Conservation (phyloP, 148 eudicot genomes). For the Gaultheria prostrata region DNA sequence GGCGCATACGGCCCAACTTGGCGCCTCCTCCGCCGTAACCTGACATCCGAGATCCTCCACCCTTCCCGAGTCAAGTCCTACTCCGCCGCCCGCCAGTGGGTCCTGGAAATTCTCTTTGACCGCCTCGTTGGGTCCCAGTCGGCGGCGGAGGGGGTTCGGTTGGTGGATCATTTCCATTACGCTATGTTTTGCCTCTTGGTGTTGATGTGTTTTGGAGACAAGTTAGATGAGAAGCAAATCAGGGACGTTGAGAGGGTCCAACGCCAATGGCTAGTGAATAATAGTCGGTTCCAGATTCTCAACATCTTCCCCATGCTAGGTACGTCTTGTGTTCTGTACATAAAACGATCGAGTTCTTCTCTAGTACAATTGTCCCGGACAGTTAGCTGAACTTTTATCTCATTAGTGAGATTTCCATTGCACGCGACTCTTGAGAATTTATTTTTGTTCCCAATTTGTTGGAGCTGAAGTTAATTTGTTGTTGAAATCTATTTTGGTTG, state of each 20-base stretch:
- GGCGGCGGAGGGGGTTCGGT: no score
- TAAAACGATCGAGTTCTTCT: no score
- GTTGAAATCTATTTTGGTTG: background rate
- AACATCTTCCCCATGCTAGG: slow-evolving; percentile 41
- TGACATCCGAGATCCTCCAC: slow-evolving; percentile 56
- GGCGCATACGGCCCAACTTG: slow-evolving; percentile 36
- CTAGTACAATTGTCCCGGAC: no score
- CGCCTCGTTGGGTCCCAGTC: slow-evolving; percentile 18
- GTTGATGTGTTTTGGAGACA: no score
- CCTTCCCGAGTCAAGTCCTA: slow-evolving; percentile 45
- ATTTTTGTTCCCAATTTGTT: background rate
- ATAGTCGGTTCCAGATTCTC: slow-evolving; percentile 41
- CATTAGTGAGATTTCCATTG: background rate
- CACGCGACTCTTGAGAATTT: background rate
- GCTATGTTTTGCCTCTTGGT: no score
- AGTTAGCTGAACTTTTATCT: no score
- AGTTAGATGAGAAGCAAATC: no score
- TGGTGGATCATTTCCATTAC: no score
- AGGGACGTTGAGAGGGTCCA: slow-evolving; percentile 9
- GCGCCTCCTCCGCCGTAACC: slow-evolving; percentile 62
- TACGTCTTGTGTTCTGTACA: no score
- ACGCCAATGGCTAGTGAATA: slow-evolving; percentile 22
- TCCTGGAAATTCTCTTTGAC: slow-evolving; percentile 38
- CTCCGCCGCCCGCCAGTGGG: slow-evolving; percentile 51
- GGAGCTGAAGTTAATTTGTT: background rate